Base-by-base conservation (phyloP, 1,284 basidiomycete species). In the Agroathelia rolfsii region DNA sequence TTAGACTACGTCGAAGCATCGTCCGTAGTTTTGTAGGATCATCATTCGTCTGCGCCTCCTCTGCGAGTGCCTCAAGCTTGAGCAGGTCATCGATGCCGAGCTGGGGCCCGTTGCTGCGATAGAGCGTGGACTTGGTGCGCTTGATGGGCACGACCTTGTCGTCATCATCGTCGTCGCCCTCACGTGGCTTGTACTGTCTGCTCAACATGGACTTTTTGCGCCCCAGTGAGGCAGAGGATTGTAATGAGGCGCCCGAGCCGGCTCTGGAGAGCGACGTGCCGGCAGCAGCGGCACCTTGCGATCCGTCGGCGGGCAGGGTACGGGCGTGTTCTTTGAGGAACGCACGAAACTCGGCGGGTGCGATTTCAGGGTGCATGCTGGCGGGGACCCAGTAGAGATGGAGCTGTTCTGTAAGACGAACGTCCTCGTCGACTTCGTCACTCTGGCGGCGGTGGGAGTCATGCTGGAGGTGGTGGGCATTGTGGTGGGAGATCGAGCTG, bases 321-420 rank as follows among this genome's bases (percentile, higher is more conserved):
- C 76, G 61, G 37, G 93, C 78, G 61, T 97, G 94, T 47, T 95
- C 86, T 55, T 93, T 87, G 45, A 98, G 75, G 51, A 97, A 96
- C 17, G 80, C 80, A 38, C 89, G 79, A 58, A 98, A 98, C 58
- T 97, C 90, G 32, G 80, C 79, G 7, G 95, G 95, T 1, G 93
- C 94, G 51, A 98, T 86, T 62, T 98, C 94, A 13, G 94, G 95
- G 53, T 98, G 94, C 14, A 96, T 66, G 36, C 84, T 77, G 10
- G 94, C 94, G 24, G 94, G 94, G 11, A 98, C 89, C 94, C 94
- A 98, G 65, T 96, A 97, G 39, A 96, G 75, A 56, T 88, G 79
- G 48, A 77, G 75, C 6, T 81, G 79, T 59, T 88, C 83, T n/a
- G n/a, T n/a, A n/a, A n/a, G n/a, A n/a, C n/a, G n/a, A n/a, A n/a